Evolutionary conservation across 257 asterid species (phyloP).

Genomic region (Solanum lignicaule): DNA sequence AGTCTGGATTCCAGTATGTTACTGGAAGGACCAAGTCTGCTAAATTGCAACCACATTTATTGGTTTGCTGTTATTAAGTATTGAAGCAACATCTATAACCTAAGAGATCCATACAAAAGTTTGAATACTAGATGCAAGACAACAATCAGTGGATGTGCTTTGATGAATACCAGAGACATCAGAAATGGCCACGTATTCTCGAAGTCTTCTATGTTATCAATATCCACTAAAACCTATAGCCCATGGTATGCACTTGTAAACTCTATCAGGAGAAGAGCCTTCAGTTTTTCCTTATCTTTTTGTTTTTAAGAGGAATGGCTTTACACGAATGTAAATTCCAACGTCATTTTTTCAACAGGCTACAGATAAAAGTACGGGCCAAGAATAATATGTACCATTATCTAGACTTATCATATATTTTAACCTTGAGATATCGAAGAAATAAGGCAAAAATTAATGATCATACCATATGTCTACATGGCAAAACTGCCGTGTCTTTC

Average conservation of each 20-base stretch:
- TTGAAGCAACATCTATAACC: background rate
- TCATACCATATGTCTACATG: conserved; percentile 95
- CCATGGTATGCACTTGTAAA: background rate
- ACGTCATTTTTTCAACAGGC: too few species aligned
- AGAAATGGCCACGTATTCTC: background rate
- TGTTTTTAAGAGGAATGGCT: background rate
- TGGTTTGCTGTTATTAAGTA: background rate
- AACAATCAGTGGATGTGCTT: background rate
- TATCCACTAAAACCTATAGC: background rate
- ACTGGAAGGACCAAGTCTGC: background rate
- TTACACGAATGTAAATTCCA: background rate
- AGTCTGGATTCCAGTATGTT: background rate
- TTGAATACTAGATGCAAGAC: background rate
- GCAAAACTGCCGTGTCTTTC: conserved; percentile 81
- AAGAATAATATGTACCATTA: background rate
- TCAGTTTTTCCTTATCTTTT: background rate
- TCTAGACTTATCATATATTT: background rate
- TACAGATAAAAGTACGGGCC: background rate
- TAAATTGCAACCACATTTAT: background rate
- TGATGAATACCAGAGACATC: background rate
- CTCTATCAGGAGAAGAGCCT: background rate
- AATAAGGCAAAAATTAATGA: conserved; percentile 6
- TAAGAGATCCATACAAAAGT: background rate
- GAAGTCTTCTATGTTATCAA: background rate
- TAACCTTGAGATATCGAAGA: background rate